These are phyloP conservation scores for Aspergillus eucalypticola DNA, from an alignment of 2,329 filamentous ascomycete genomes.

Conservation along the genomic window DNA sequence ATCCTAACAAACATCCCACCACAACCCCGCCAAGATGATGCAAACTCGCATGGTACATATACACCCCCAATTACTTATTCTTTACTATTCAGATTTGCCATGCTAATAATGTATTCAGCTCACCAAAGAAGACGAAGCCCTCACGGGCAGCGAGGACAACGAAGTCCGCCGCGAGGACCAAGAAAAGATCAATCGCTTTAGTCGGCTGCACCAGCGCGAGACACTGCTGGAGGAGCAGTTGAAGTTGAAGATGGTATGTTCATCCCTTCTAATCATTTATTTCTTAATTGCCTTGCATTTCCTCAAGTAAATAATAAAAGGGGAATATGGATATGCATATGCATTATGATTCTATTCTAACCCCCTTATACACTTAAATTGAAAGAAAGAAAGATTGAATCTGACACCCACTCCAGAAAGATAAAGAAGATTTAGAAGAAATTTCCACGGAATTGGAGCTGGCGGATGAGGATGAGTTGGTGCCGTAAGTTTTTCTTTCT, in stretches of 20 bases:
- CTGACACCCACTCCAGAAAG: conserved; percentile 64
- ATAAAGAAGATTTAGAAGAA: conserved; percentile 97
- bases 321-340: not conserved
- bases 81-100: no score
- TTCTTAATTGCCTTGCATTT: not conserved
- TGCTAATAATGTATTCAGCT: no score
- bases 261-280: no score
- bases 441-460: conserved; percentile 88
- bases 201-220: conserved; percentile 86
- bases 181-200: conserved; percentile 98
- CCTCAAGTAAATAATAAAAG: not conserved
- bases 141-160: conserved; percentile 73
- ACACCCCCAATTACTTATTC: no score
- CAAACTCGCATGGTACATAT: conserved; percentile 61
- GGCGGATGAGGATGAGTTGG: conserved; percentile 88
- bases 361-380: not conserved
- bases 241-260: conserved; percentile 66
- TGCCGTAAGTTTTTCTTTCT: conserved; percentile 67
- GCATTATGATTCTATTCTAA: no score
- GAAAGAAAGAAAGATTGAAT: no score
- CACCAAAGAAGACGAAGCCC: conserved; percentile 84
- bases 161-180: conserved; percentile 96
- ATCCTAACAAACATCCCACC: conserved; percentile 4
- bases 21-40: conserved; percentile 44
- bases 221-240: conserved; percentile 76